A percentile compares a stretch with the other conserved stretches of the same genome.
Evolutionary conservation across 2,329 filamentous ascomycete genomes (phyloP).

Genomic region (Epichloe gansuensis): DNA sequence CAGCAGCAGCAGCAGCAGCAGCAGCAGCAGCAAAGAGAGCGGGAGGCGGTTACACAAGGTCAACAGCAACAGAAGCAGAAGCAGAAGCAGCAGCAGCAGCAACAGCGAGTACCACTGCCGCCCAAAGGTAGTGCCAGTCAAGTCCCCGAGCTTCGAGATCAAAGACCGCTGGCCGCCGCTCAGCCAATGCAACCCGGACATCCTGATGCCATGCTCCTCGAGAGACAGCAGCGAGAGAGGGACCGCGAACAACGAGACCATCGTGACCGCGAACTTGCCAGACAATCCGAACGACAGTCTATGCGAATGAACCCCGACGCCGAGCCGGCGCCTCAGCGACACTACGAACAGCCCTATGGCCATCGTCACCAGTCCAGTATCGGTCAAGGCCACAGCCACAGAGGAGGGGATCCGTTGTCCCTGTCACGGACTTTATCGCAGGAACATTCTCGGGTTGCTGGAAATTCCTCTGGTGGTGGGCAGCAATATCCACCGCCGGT

Average conservation of each 20-base stretch:
- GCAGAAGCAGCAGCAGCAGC: constrained; percentile 14
- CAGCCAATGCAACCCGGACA: constrained; percentile 4
- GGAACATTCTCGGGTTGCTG: constrained; percentile 30
- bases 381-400: constrained; percentile 21
- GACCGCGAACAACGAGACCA: constrained; percentile 10
- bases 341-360: constrained; percentile 31
- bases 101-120: constrained; percentile 6
- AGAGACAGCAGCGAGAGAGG: constrained; percentile 12
- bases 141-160: constrained; percentile 7
- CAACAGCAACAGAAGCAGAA: constrained; percentile 13
- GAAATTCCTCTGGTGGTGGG: constrained; percentile 14
- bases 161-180: constrained; percentile 5
- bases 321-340: constrained; percentile 28
- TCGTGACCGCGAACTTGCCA: constrained; percentile 7
- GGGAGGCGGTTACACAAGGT: constrained; percentile 4
- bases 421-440: constrained; percentile 27
- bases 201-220: constrained; percentile 4
- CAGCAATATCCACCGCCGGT: constrained; percentile 17
- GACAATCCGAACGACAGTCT: constrained; percentile 17
- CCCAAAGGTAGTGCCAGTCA: constrained; percentile 1
- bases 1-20: no score
- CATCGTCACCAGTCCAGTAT: constrained; percentile 28
- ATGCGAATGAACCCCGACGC: constrained; percentile 38
- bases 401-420: constrained; percentile 28
- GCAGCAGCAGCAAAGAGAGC: constrained; percentile 13